Evolutionary conservation across 192 early-diverging fungal genomes (phyloP), one percentile per base, ranked within the genome.

Genomic region (Rhizophagus prolifer): DNA sequence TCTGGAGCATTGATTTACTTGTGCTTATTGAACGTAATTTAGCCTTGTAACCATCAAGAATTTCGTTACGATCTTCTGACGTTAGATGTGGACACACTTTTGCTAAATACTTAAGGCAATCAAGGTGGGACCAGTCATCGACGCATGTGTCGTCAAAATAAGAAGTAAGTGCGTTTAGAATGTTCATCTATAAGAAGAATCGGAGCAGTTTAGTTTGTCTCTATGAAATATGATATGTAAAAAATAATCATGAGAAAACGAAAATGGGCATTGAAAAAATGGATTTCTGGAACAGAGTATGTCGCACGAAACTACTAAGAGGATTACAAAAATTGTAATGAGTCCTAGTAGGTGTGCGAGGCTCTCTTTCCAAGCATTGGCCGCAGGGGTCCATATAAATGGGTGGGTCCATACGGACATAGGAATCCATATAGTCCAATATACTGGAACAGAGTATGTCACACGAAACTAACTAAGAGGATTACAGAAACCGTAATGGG

Each of bases 211-310:
- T 31, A 31, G 30, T 31, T 31, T 31, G 2, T 31, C 30, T 31
- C 2, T 2, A 31, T 31, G 30, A 31, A 31, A 31, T 31, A 31
- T 31, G 30, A 31, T 31, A 14, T 13, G 46, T 14, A 31, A 31
- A 69, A 54, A 70, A 28, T 36, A 69, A 69, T 41, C n/a, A 69
- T 50, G 41, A 77, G 31, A 77, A 66, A 77, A 68, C 28, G n/a
- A 14, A 58, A 30, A 66, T 31, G 14, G 66, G 75, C 50, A 77
- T 77, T 78, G 65, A 70, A 47, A 61, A 59, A 78, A 78, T 71
- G 38, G 77, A 72, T 28, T 62, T 74, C 41, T 63, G 58, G 60
- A 63, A 74, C 14, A 74, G 72, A 74, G 60, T 74, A 60, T 62
- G 36, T 63, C 60, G 47, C 60, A 63, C n/a, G 60, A 63, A 62